These are phyloP conservation scores for Aspergillus campestris DNA, from an alignment of 495 filamentous ascomycete genomes.

Conservation along the genomic window DNA sequence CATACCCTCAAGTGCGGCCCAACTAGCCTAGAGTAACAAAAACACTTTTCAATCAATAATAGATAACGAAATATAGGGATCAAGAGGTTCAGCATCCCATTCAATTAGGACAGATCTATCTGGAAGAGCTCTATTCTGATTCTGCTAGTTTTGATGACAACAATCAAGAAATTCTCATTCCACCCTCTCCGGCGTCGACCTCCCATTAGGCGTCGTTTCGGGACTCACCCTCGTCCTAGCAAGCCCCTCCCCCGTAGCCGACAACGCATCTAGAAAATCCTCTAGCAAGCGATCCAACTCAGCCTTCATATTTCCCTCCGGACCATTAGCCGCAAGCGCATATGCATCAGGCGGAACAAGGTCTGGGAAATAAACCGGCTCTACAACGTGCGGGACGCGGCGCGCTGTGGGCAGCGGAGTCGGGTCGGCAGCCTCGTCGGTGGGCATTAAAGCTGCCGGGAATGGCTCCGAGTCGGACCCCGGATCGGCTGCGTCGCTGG, in stretches of 20 bases:
- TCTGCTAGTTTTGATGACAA: not conserved
- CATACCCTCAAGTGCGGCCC: too few relatives aligned
- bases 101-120: too few relatives aligned
- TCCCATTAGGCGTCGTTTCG: constrained; percentile 1
- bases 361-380: constrained; percentile 23
- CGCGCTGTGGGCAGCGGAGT: constrained; percentile 20
- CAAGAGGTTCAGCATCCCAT: too few relatives aligned
- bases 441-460: constrained; percentile 7
- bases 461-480: constrained; percentile 4
- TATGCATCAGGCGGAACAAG: constrained; percentile 26
- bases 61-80: too few relatives aligned
- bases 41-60: too few relatives aligned
- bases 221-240: constrained; percentile 9
- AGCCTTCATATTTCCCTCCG: constrained; percentile 21
- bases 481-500: not conserved
- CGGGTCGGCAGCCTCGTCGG: constrained; percentile 18
- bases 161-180: not conserved
- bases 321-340: constrained; percentile 25
- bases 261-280: constrained; percentile 31
- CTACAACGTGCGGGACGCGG: constrained; percentile 3
- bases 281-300: constrained; percentile 34
- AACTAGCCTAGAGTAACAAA: too few relatives aligned
- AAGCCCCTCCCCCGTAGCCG: constrained; percentile 27
- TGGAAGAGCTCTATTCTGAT: too few relatives aligned
- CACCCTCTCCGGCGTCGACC: constrained; percentile 4